Conservation (phyloP, 352 stramenopile genomes). For the Thalassiosira hispida region DNA sequence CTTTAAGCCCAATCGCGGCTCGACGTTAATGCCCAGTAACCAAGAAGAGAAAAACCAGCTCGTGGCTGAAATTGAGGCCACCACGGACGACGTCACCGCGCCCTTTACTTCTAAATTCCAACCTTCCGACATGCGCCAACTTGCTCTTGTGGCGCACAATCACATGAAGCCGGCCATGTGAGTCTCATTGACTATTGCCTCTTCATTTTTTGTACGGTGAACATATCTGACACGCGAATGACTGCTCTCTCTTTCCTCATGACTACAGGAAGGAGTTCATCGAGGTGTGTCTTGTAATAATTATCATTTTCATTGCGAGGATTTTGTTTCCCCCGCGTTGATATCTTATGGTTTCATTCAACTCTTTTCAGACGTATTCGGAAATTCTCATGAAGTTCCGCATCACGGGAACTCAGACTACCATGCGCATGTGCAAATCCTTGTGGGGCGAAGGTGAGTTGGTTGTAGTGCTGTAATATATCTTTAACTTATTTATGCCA, state of each 20-base stretch:
- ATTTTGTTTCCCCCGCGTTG: too few relatives aligned
- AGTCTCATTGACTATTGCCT: background rate
- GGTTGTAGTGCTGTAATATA: background rate
- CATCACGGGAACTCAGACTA: constrained; percentile 52
- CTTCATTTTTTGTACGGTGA: background rate
- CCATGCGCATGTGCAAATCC: constrained; percentile 41
- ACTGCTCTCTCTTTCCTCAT: background rate
- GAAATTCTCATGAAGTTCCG: constrained; percentile 45
- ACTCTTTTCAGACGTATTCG: constrained; percentile 33
- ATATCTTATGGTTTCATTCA: too few relatives aligned
- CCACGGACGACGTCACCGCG: background rate
- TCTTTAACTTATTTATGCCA: too few relatives aligned
- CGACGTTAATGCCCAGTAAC: too few relatives aligned
- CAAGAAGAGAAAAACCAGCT: too few relatives aligned
- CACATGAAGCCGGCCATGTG: constrained; percentile 55
- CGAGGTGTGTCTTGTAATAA: too few relatives aligned
- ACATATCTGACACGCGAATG: background rate
- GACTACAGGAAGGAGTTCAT: constrained; percentile 41
- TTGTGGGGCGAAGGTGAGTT: constrained; percentile 28
- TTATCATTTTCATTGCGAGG: too few relatives aligned
- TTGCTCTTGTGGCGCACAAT: constrained; percentile 48
- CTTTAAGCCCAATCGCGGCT: too few relatives aligned
- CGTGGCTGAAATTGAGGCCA: background rate
- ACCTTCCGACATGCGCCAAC: constrained; percentile 35
- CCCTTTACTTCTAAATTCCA: constrained; percentile 37